Conservation (phyloP, 2,329 filamentous ascomycete species). For the Juglanconis oblonga region DNA sequence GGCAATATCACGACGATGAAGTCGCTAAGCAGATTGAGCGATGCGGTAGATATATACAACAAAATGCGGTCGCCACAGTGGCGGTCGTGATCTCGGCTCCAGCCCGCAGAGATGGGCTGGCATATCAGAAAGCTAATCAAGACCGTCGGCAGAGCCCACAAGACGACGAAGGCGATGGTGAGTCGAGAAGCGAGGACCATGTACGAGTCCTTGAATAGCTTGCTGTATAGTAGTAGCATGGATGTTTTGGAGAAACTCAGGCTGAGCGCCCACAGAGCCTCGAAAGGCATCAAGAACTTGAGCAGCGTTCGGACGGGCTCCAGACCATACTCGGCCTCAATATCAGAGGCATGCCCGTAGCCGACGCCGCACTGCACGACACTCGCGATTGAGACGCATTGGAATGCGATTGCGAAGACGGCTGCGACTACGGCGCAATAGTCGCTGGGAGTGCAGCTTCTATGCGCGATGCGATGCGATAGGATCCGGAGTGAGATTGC, state of each 20-base stretch:
- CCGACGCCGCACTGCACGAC: neutral
- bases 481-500: constrained; percentile 2
- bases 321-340: neutral
- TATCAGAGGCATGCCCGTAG: neutral
- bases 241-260: constrained; percentile 29
- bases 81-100: constrained; percentile 28
- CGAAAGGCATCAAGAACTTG: neutral
- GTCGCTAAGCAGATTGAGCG: constrained; percentile 6
- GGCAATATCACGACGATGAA: constrained; percentile 3
- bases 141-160: constrained; percentile 29
- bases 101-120: constrained; percentile 32
- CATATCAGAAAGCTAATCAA: constrained; percentile 33
- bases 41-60: neutral
- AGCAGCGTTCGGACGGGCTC: neutral
- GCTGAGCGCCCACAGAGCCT: constrained; percentile 29
- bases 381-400: neutral
- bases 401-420: neutral
- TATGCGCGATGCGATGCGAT: constrained; percentile 5
- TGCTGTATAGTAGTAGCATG: constrained; percentile 28
- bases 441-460: constrained; percentile 1
- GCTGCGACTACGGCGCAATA: constrained; percentile 2
- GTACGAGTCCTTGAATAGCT: constrained; percentile 25
- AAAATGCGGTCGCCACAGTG: constrained; percentile 27
- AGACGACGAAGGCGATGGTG: constrained; percentile 22
- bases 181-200: constrained; percentile 24